Conservation (phyloP, 495 filamentous ascomycete genomes). For the Neurospora africana region DNA sequence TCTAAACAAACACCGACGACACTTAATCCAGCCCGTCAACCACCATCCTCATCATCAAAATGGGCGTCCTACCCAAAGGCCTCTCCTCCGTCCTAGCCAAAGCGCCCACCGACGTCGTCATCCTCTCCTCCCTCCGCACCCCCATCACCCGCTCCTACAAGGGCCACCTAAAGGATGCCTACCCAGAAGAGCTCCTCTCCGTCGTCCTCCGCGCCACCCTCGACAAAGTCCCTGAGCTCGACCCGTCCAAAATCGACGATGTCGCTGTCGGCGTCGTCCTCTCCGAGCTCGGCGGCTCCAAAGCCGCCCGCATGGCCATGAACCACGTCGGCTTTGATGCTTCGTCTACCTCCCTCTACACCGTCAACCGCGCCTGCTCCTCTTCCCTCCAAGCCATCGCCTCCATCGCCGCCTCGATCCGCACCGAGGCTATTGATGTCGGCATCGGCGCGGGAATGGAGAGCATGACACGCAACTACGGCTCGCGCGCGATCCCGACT, state of each 20-base stretch:
- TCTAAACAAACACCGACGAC: background rate
- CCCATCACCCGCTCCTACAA: constrained; percentile 73
- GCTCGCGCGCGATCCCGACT: constrained; percentile 66
- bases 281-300: constrained; percentile 80
- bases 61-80: constrained; percentile 38
- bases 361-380: constrained; percentile 78
- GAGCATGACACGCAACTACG: constrained; percentile 88
- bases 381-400: constrained; percentile 69
- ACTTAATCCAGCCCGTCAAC: background rate
- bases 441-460: constrained; percentile 88
- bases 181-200: constrained; percentile 80
- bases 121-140: constrained; percentile 80
- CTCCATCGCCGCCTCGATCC: constrained; percentile 58
- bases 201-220: constrained; percentile 75
- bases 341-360: constrained; percentile 61
- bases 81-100: constrained; percentile 71
- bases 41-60: constrained; percentile 5
- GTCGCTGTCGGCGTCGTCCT: constrained; percentile 80
- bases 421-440: constrained; percentile 58
- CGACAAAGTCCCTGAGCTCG: constrained; percentile 61
- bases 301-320: constrained; percentile 84
- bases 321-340: constrained; percentile 66
- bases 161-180: constrained; percentile 76
- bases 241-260: constrained; percentile 63
- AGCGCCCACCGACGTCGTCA: constrained; percentile 70